Base-by-base conservation (phyloP, 768 basidiomycete genomes). In the Agaricus blazei region DNA sequence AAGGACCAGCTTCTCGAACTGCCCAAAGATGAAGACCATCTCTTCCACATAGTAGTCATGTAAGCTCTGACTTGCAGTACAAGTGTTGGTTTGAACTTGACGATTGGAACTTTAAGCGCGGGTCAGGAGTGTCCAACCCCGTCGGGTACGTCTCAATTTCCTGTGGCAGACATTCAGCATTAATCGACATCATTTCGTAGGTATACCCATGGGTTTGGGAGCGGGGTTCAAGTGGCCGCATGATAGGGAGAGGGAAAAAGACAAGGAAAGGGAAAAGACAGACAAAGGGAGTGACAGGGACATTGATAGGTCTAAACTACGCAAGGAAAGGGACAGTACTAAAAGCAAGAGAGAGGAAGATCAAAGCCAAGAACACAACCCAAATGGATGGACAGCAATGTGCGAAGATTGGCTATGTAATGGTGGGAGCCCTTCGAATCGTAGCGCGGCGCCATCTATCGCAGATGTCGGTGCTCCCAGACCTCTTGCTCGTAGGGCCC, bases 41-140 rank as follows among this genome's bases (percentile, higher is more conserved):
- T 87, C 12, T 90, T 88, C 66, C 89, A 92, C 67, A 68, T 91
- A 19, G 71, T 92, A n/a, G 81, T 90, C 9, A 76, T 91, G 88
- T 90, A 66, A 68, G 86, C 70, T 6, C 26, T 46, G 14, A 52
- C 47, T 9, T 9, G 46, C 2, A 28, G 6, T 2, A 31, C 19
- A 1, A 34, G 34, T 34, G 36, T 34, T 27, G 48, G 34, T 19
- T 48, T 29, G 15, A 29, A 53, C 57, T 38, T 58, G 28, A 51
- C 46, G 45, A 58, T 59, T 60, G 60, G 31, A 65, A 0, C 40
- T 48, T 50, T 36, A 59, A 74, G 73, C 56, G 72, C 75, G 31
- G 88, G 88, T 27, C 89, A 92, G 65, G 89, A 91, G 74, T 92
- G 89, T 63, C 89, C 89, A 5, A 88, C 85, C n/a, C 71, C 79